Base-by-base conservation (phyloP, 768 basidiomycete species). In the Cystofilobasidium macerans region DNA sequence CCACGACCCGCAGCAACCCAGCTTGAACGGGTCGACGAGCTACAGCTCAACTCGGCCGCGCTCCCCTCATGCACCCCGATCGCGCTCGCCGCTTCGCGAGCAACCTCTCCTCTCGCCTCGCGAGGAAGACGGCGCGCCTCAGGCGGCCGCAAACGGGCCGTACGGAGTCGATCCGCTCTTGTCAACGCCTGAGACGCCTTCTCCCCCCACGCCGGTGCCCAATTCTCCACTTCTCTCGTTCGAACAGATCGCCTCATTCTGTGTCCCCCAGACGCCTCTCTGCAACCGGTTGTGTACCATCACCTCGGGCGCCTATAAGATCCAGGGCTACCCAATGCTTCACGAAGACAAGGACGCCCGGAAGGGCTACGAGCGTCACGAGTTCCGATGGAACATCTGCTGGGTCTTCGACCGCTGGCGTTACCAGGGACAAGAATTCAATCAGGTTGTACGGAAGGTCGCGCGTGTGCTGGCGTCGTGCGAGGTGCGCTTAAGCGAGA, bases 391-490 rank as follows among this genome's bases (percentile, higher is more conserved):
- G 77, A 98, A 98, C 74, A 78, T 97, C 32, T 97, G 93, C 76
- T 95, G 97, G 75, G 94, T 97, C 3, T 99, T 99, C 75, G 87
- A 91, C 56, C 65, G 68, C 30, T 84, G 88, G 53, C 82, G 82
- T 30, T 90, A 90, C 14, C 92, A 95, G 75, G 78, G 97, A 62
- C 91, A 89, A 72, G 93, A 91, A 70, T 98, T 93, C 77, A 94
- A 98, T 70, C 89, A 92, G 4, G 84, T 99, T 58, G 90, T 97
- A 12, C 83, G 94, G 59, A 99, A 99, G 80, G 85, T 91, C 48
- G 90, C 87, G 70, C 84, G 93, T 33, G 91, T 97, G 38, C 77
- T 99, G 67, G 84, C 85, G 36, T 79, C 84, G 20, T 91, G 91
- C 73, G 95, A 98, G 83, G 93, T 93, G 71, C 68, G 84, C n/a